Base-by-base conservation (phyloP, 805 yeast species). In the Maudiozyma serrabonitensis region DNA sequence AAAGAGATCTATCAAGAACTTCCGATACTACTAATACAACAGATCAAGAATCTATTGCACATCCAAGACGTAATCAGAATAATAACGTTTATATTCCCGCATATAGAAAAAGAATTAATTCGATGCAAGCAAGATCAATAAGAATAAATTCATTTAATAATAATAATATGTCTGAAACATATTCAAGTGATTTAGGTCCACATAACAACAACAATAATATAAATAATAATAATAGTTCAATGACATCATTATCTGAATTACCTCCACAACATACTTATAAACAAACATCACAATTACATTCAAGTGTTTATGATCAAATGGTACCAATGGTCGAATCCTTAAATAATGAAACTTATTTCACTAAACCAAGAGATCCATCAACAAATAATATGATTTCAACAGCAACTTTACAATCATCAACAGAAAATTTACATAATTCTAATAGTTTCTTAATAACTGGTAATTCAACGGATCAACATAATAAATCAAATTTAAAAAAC, bases 71-170 rank as follows among this genome's bases (percentile, higher is more conserved):
- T 13, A 46, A 15, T 18, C 25, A 46, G 35, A n/a, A 41, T 44
- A 21, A 15, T 13, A 56, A 52, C 39, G 51, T 66, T 50, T 70
- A 57, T 52, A 62, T 66, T 6, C 74, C 74, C 15, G 74, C 74
- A 3, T 70, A 70, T 50, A 62, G 68, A 52, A 65, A 63, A 54
- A 68, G 63, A 47, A 51, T 68, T 41, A 64, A 63, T 45, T 59
- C 60, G 12, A 44, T 45, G 28, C 48, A 47, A 25, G 35, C 37
- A 4, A 35, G 46, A 37, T 32, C n/a, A 9, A 25, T 46, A 26
- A 31, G 43, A 19, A 19, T 41, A 9, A 47, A 21, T 21, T 41
- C 41, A 9, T 39, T 31, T 12, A 28, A 38, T 19, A 46, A 19
- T 34, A 46, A 34, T 26, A 46, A 37, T 21, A 21, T 16, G 11